These are phyloP conservation scores for Komagataella mondaviorum DNA, from an alignment of 805 yeast species.

Conservation along the genomic window DNA sequence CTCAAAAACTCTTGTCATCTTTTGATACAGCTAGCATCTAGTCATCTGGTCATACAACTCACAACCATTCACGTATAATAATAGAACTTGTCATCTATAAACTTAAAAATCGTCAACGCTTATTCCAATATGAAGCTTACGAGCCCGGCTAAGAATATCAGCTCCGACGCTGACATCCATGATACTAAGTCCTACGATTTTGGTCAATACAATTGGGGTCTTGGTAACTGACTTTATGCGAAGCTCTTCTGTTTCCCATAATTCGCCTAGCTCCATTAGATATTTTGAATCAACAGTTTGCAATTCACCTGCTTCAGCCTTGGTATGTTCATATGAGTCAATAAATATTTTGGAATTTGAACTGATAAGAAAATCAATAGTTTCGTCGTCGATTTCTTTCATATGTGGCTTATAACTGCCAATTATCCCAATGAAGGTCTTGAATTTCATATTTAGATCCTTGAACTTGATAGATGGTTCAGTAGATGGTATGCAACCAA, in stretches of 20 bases:
- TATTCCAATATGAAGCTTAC: constrained; percentile 14
- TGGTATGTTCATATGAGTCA: constrained; percentile 43
- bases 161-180: constrained; percentile 50
- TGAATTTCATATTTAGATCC: constrained; percentile 2
- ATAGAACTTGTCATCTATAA: not conserved
- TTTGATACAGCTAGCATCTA: not conserved
- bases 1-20: not conserved
- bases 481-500: constrained; percentile 49
- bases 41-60: not conserved
- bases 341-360: constrained; percentile 33
- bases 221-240: constrained; percentile 1
- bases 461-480: constrained; percentile 24
- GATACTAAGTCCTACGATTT: constrained; percentile 49
- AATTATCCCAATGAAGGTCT: constrained; percentile 37
- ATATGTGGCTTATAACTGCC: constrained; percentile 60
- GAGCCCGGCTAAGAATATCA: constrained; percentile 20
- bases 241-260: constrained; percentile 10
- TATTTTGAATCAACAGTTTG: constrained; percentile 22
- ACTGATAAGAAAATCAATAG: constrained; percentile 19
- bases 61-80: not conserved
- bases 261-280: constrained; percentile 33
- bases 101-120: constrained; percentile 16
- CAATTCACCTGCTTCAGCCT: constrained; percentile 54
- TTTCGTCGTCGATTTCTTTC: constrained; percentile 41
- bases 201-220: constrained; percentile 21